A percentile compares a stretch with the other conserved stretches of the same genome.
Conservation (phyloP, 2,329 filamentous ascomycete genomes). For the Colletotrichum cordylinicola region DNA sequence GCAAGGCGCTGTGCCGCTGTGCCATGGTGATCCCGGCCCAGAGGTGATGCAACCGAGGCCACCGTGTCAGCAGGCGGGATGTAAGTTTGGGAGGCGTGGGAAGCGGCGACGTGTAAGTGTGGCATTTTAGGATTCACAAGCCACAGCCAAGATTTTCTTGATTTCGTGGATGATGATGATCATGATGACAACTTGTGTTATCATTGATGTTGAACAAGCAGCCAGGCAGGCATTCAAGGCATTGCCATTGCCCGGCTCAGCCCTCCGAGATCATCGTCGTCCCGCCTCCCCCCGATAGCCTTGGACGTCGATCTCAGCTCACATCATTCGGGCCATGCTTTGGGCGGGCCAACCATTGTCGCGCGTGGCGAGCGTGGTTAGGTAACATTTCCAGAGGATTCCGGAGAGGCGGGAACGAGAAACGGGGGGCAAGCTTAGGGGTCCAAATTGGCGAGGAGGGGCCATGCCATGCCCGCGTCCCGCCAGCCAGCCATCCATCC, state of each 20-base stretch:
- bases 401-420: background rate
- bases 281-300: background rate
- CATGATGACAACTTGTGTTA: background rate
- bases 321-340: background rate
- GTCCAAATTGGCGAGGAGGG: background rate
- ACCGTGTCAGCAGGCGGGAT: conserved; percentile 12
- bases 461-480: background rate
- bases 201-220: background rate
- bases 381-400: background rate
- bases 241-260: background rate
- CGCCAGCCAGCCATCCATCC: background rate
- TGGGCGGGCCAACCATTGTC: background rate
- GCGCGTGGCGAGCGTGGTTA: background rate
- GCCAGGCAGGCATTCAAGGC: background rate
- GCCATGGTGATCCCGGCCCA: background rate
- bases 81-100: background rate
- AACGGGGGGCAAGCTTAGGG: background rate
- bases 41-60: conserved; percentile 9
- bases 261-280: background rate
- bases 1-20: background rate
- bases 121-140: conserved; percentile 6
- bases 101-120: background rate
- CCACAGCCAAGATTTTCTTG: background rate
- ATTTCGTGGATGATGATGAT: background rate
- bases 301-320: conserved; percentile 2